These are phyloP conservation scores for Microstegium vimineum DNA, from an alignment of 176 grass and related monocot species.

Conservation along the genomic window DNA sequence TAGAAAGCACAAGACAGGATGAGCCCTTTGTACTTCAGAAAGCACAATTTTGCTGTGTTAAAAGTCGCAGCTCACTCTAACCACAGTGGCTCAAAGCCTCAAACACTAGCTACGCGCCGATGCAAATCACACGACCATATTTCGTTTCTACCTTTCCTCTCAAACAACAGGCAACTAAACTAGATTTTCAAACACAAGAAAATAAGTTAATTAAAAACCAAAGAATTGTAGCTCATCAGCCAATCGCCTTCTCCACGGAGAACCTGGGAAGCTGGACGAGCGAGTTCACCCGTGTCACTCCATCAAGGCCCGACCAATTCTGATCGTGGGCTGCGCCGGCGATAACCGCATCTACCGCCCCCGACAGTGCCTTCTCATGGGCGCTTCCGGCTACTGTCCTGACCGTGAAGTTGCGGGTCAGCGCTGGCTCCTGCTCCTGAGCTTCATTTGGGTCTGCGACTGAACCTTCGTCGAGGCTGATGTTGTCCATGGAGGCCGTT, in stretches of 20 bases:
- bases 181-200: conserved; percentile 15
- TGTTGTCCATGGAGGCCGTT: conserved; percentile 46
- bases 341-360: conserved; percentile 7
- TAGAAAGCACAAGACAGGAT: not conserved
- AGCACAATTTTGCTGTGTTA: conserved; percentile 15
- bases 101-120: not conserved
- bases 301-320: conserved; percentile 79
- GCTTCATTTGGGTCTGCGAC: conserved; percentile 40
- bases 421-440: conserved; percentile 46
- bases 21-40: not conserved
- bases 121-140: conserved; percentile 24
- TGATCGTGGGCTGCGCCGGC: conserved; percentile 29
- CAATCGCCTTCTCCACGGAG: conserved; percentile 51
- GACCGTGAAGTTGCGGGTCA: conserved; percentile 73
- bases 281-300: conserved; percentile 90
- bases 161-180: conserved; percentile 27
- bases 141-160: conserved; percentile 26
- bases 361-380: conserved; percentile 32
- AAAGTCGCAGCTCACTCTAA: conserved; percentile 5
- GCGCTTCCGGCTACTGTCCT: conserved; percentile 43
- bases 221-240: conserved; percentile 38
- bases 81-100: not conserved
- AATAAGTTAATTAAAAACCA: conserved; percentile 7
- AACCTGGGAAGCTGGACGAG: conserved; percentile 94
- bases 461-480: conserved; percentile 45